These are phyloP conservation scores for Oryza meyeriana DNA, from an alignment of 176 grass and related monocot genomes.

Conservation along the genomic window DNA sequence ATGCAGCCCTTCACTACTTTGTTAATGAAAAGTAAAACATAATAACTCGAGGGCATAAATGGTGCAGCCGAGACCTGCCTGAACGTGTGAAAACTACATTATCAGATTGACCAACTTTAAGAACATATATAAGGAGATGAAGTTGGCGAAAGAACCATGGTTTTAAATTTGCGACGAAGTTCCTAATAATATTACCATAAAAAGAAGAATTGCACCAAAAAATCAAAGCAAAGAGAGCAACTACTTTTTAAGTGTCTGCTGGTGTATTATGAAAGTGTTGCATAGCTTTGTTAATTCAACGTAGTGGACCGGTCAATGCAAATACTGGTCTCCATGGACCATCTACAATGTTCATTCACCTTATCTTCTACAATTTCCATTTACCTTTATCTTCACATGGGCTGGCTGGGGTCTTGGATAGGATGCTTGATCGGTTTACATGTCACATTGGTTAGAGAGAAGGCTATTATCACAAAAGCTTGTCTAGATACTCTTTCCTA, in stretches of 20 bases:
- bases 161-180: not conserved
- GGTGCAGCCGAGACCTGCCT: too few species aligned
- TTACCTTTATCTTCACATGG: not conserved
- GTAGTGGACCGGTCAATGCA: not conserved
- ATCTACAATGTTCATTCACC: not conserved
- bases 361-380: too few species aligned
- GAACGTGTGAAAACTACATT: too few species aligned
- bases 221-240: not conserved
- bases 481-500: too few species aligned
- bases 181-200: too few species aligned
- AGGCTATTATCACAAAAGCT: too few species aligned
- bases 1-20: not conserved
- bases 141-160: not conserved
- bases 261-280: not conserved
- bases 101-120: too few species aligned
- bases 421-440: too few species aligned
- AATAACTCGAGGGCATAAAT: too few species aligned
- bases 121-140: not conserved
- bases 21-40: not conserved
- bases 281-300: not conserved
- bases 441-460: too few species aligned
- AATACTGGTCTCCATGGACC: not conserved
- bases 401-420: not conserved
- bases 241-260: not conserved
- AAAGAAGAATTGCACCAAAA: too few species aligned